Evolutionary conservation across 352 stramenopile genomes (phyloP).

Genomic region (Pythium folliculosum): DNA sequence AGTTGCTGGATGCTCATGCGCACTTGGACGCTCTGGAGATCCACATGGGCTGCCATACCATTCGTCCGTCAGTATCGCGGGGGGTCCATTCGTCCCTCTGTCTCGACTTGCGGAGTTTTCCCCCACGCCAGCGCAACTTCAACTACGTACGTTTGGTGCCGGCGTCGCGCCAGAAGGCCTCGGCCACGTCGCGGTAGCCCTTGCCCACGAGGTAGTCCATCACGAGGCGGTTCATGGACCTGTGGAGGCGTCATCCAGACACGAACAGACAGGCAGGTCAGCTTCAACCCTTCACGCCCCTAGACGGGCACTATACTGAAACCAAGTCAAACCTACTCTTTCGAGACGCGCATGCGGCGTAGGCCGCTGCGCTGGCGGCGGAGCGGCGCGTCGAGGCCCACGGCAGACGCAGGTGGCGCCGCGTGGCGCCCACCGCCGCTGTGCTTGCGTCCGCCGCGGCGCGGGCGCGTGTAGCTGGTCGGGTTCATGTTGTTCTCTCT

Average conservation of each 20-base stretch:
- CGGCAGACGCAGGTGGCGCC: conserved; percentile 5
- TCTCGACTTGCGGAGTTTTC: too few relatives aligned
- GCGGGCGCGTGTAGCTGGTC: conserved; percentile 11
- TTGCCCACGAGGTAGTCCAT: conserved; percentile 86
- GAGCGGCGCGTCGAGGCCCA: conserved; percentile 25
- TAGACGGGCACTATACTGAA: background rate
- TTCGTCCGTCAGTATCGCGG: conserved; percentile 18
- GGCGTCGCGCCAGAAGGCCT: conserved; percentile 74
- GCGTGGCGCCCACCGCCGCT: conserved; percentile 3
- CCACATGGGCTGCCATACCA: conserved; percentile 49
- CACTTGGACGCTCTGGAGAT: conserved; percentile 73
- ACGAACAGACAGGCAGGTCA: background rate
- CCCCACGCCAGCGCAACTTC: conserved; percentile 18
- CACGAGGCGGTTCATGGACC: conserved; percentile 76
- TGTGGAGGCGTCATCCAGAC: conserved; percentile 16
- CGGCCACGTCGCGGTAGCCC: conserved; percentile 72
- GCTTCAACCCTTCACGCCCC: background rate
- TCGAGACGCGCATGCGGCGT: conserved; percentile 63
- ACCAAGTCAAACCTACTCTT: conserved; percentile 47
- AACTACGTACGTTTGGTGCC: conserved; percentile 67
- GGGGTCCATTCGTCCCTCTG: too few relatives aligned
- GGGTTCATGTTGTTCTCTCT: conserved; percentile 15
- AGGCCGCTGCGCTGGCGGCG: conserved; percentile 26
- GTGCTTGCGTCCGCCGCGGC: conserved; percentile 12
- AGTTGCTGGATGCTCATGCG: conserved; percentile 74